These are phyloP conservation scores for Pichia sp. DNA, from an alignment of 1,139 yeast genomes.

Conservation along the genomic window DNA sequence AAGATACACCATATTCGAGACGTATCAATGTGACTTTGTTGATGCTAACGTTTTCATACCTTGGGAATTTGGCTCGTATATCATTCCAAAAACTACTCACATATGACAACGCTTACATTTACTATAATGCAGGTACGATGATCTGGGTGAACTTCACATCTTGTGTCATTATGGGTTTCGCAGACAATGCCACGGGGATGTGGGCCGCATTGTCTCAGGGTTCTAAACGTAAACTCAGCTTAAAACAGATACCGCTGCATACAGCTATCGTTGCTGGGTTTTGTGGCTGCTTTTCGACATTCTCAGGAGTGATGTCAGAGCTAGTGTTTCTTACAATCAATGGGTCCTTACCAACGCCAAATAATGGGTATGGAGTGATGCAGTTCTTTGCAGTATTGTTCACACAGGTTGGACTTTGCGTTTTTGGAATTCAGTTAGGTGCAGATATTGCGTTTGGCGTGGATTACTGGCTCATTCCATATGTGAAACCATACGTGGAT, in stretches of 20 bases:
- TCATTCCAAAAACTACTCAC: slow-evolving; percentile 18
- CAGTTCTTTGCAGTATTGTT: slow-evolving; percentile 39
- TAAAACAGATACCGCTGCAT: slow-evolving; percentile 43
- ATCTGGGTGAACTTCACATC: slow-evolving; percentile 77
- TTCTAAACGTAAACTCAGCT: slow-evolving; percentile 17
- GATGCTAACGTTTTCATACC: slow-evolving; percentile 3
- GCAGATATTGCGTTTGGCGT: slow-evolving; percentile 28
- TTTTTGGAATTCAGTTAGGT: slow-evolving; percentile 38
- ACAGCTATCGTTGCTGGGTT: slow-evolving; percentile 71
- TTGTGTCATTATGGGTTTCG: slow-evolving; percentile 62
- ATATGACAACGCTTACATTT: slow-evolving; percentile 7
- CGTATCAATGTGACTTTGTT: slow-evolving; percentile 1
- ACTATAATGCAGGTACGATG: slow-evolving; percentile 11
- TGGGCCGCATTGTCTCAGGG: slow-evolving; percentile 5
- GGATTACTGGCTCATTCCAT: slow-evolving; percentile 4
- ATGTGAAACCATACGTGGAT: slow-evolving; percentile 3
- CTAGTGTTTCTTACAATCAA: slow-evolving; percentile 46
- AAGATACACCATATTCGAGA: slow-evolving; percentile 4
- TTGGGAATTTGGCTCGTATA: slow-evolving; percentile 26
- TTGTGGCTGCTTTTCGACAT: slow-evolving; percentile 81
- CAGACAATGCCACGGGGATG: slow-evolving; percentile 3
- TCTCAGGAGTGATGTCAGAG: slow-evolving; percentile 62
- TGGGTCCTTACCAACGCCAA: slow-evolving; percentile 36
- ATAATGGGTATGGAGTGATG: slow-evolving; percentile 74
- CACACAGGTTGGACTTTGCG: slow-evolving; percentile 31